A percentile compares a stretch with the other conserved stretches of the same genome.
phyloP scores from a whole-genome alignment of 495 filamentous ascomycete species.

The Parathielavia hyrcaniae region DNA sequence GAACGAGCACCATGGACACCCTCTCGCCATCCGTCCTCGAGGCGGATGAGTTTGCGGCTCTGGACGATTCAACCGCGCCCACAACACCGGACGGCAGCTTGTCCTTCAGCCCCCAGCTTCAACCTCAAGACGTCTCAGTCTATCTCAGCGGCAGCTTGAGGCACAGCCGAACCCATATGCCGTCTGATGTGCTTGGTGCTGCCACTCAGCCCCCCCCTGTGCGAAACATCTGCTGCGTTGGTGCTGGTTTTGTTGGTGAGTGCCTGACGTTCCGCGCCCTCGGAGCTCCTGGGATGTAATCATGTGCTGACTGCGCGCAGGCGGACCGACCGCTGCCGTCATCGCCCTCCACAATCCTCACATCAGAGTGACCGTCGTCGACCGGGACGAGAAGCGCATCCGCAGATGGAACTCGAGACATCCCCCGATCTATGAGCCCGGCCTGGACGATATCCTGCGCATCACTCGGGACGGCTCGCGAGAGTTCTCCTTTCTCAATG shows the following conservation, averaged over 20 bases:
- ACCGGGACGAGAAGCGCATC: background rate
- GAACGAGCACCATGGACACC: background rate
- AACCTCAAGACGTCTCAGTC: background rate
- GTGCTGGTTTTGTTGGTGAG: slow-evolving; percentile 5
- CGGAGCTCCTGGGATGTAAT: background rate
- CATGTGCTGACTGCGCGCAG: background rate
- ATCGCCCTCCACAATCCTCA: slow-evolving; percentile 4
- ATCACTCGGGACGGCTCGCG: background rate
- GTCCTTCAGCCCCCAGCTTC: background rate
- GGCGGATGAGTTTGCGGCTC: background rate
- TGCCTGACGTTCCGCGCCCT: background rate
- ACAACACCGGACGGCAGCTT: slow-evolving; percentile 2
- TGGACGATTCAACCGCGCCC: slow-evolving; percentile 4
- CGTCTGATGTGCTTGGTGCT: background rate
- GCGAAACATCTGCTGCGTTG: slow-evolving; percentile 2
- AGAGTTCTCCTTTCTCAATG: background rate
- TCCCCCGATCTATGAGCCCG: slow-evolving; percentile 2
- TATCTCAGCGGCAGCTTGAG: background rate
- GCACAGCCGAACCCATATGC: no score
- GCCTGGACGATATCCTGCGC: background rate
- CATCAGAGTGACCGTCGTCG: slow-evolving; percentile 1
- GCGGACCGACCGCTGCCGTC: slow-evolving; percentile 1
- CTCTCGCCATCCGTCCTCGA: background rate
- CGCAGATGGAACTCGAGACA: slow-evolving; percentile 2
- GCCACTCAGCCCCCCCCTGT: background rate